Conservation (phyloP, 805 yeast genomes). For the Kazachstania psychrophila region DNA sequence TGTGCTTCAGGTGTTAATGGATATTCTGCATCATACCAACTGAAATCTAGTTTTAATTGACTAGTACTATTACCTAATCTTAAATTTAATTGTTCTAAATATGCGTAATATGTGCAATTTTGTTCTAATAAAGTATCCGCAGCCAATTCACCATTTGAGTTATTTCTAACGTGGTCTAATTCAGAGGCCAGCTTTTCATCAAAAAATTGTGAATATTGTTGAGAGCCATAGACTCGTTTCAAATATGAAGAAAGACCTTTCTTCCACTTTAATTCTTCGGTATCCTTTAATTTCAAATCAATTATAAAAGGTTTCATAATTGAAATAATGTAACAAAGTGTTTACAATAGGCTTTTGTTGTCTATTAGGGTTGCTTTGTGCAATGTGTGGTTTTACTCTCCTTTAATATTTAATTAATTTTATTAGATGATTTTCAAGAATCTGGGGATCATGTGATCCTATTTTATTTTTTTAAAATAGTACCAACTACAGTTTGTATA, state of each 20-base stretch:
- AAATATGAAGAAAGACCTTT: slow-evolving; percentile 24
- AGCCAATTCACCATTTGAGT: slow-evolving; percentile 28
- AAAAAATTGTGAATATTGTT: slow-evolving; percentile 26
- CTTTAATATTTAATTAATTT: too few relatives aligned
- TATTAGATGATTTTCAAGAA: too few relatives aligned
- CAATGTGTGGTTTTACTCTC: too few relatives aligned
- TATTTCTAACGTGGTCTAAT: slow-evolving; percentile 23
- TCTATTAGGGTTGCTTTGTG: background rate
- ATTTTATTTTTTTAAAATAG: too few relatives aligned
- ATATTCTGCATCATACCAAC: slow-evolving; percentile 73
- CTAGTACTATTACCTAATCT: slow-evolving; percentile 58
- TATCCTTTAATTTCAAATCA: slow-evolving; percentile 23
- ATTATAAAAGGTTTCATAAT: slow-evolving; percentile 21
- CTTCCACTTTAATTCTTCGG: slow-evolving; percentile 26
- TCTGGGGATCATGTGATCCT: too few relatives aligned
- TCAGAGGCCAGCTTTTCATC: slow-evolving; percentile 22
- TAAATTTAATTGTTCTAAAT: slow-evolving; percentile 68
- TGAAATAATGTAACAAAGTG: background rate
- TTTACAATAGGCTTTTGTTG: background rate
- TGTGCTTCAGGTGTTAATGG: slow-evolving; percentile 25
- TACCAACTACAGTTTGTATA: too few relatives aligned
- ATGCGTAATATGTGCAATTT: slow-evolving; percentile 62
- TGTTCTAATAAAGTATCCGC: slow-evolving; percentile 26
- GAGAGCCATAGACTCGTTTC: slow-evolving; percentile 25
- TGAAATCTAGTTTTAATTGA: slow-evolving; percentile 51